Base-by-base conservation (phyloP, 2,329 filamentous ascomycete species). In the Penicillium crustosum region DNA sequence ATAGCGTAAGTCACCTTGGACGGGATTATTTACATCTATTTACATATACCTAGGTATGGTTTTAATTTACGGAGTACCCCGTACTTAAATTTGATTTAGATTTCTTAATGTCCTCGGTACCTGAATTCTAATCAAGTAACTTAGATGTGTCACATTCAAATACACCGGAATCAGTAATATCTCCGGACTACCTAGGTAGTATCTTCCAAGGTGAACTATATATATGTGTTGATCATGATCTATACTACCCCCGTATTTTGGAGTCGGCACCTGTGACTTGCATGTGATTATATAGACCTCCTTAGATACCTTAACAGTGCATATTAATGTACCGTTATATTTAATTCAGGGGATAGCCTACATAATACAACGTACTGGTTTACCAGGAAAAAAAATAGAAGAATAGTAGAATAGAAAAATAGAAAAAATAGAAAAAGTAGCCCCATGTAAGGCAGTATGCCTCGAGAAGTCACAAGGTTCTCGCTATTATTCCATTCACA, bases 401-500 rank as follows among this genome's bases (percentile, higher is more conserved):
- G 7, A 45, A 38, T 17, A 38, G 21, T 29, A 17, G n/a, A 53
- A 47, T 13, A 31, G 29, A 31, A 19, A 2, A 45, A 38, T 17
- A 36, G 27, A 38, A 17, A n/a, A n/a, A n/a, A n/a, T n/a, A n/a
- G n/a, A n/a, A n/a, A 29, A 53, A 47, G 50, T 25, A 12, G 29
- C 29, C 29, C 21, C 39, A 19, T 53, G 13, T 15, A 31, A 53
- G 50, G 33, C 42, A 12, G 9, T 15, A 41, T 36, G 27, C 44
- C 39, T 35, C 27, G 36, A 43, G 29, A 58, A 63, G 60, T 64
- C 63, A 61, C 68, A 67, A 63, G 53, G 63, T 70, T 66, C 67
- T 72, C 66, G 68, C 68, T 70, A 73, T 74, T 75, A 74, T 67
- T 72, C 61, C 69, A 68, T 71, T 73, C 67, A 67, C 49, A 69